Evolutionary conservation across 75 land plant species (phyloP).

Genomic region (Sequoiadendron giganteum): DNA sequence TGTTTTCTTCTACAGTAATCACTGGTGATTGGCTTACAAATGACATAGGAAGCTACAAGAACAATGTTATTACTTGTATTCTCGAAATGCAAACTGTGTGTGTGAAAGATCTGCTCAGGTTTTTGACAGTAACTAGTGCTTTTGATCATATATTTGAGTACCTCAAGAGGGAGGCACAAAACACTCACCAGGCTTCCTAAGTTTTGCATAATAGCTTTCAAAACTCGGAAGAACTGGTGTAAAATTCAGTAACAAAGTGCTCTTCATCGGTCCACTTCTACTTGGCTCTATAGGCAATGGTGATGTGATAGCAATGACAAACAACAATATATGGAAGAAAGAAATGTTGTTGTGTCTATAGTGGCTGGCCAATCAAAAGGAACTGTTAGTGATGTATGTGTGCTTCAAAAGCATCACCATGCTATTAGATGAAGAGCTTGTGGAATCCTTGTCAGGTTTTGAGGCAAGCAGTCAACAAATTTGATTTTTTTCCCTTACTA

Average conservation of each 20-base stretch:
- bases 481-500: too few relatives aligned
- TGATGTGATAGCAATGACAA: not conserved
- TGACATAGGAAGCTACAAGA: not conserved
- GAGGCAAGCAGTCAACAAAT: slow-evolving; percentile 14
- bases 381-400: slow-evolving; percentile 12
- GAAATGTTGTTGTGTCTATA: slow-evolving; percentile 18
- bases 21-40: not conserved
- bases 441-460: slow-evolving; percentile 34
- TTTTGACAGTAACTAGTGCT: slow-evolving; percentile 3
- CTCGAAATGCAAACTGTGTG: slow-evolving; percentile 14
- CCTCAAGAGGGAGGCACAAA: too few relatives aligned
- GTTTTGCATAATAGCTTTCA: slow-evolving; percentile 14
- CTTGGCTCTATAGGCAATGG: not conserved
- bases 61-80: slow-evolving; percentile 11
- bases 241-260: not conserved
- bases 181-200: too few relatives aligned
- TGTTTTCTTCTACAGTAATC: not conserved
- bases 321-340: slow-evolving; percentile 14
- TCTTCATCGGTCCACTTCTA: too few relatives aligned
- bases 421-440: slow-evolving; percentile 3
- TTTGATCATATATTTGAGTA: slow-evolving; percentile 16
- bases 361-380: slow-evolving; percentile 20
- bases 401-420: slow-evolving; percentile 26
- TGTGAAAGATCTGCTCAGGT: slow-evolving; percentile 17
- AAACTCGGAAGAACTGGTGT: slow-evolving; percentile 5